These are phyloP conservation scores for Halteria grandinella DNA, from an alignment of 73 alveolate species.

Conservation along the genomic window DNA sequence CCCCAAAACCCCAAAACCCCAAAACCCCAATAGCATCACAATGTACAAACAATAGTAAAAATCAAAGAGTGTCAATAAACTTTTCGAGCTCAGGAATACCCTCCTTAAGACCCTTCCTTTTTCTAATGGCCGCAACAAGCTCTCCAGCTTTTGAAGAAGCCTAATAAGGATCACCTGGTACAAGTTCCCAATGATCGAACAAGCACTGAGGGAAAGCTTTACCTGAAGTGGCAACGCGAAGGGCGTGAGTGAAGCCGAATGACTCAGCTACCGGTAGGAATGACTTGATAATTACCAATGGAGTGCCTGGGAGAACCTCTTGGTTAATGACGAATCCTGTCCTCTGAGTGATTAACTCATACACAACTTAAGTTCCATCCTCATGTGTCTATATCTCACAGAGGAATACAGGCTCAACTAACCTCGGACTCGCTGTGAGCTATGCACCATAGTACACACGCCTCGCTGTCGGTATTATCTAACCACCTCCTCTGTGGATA, in stretches of 20 bases:
- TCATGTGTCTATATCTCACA: conserved; percentile 87
- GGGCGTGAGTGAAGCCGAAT: conserved; percentile 95
- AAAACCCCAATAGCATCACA: no score
- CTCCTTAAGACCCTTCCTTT: conserved; percentile 73
- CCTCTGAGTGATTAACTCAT: conserved; percentile 86
- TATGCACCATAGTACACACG: conserved; percentile 88
- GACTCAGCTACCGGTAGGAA: conserved; percentile 97
- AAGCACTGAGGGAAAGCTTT: conserved; percentile 98
- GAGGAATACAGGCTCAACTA: conserved; percentile 91
- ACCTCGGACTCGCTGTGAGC: conserved; percentile 88
- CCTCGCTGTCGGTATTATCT: conserved; percentile 94
- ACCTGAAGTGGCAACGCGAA: conserved; percentile 93
- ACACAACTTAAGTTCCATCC: conserved; percentile 96
- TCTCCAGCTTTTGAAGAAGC: conserved; percentile 62
- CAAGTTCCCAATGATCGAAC: conserved; percentile 94
- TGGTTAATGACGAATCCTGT: conserved; percentile 91
- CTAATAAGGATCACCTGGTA: conserved; percentile 66
- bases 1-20: no score
- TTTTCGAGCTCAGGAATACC: conserved; percentile 69
- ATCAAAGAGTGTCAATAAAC: conserved; percentile 68
- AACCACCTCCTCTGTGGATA: conserved; percentile 95
- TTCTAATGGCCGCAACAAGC: conserved; percentile 60
- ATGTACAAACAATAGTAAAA: no score
- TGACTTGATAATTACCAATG: conserved; percentile 88
- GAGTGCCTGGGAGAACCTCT: conserved; percentile 91